Evolutionary conservation across 1,284 basidiomycete species (phyloP).

Genomic region (Mycosarcoma mackinlayi): DNA sequence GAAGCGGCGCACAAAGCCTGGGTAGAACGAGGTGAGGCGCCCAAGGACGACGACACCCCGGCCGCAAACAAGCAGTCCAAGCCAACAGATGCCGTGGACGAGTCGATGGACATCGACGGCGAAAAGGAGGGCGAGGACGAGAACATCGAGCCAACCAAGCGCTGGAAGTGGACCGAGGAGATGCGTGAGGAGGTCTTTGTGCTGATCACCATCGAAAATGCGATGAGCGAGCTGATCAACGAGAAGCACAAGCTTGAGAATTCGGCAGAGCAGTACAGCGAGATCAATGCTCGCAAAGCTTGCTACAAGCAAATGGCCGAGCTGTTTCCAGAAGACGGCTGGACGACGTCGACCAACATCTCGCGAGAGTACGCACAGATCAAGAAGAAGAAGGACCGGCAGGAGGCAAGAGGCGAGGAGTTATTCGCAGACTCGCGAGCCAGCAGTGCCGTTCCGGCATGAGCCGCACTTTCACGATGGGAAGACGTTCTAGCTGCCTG

Average conservation of each 20-base stretch:
- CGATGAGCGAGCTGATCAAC: constrained; percentile 62
- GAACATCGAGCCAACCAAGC: constrained; percentile 52
- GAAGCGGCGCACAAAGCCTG: constrained; percentile 50
- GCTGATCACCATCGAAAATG: constrained; percentile 64
- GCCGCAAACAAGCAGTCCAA: constrained; percentile 1
- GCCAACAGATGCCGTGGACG: constrained; percentile 5
- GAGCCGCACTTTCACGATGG: constrained; percentile 2
- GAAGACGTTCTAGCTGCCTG: constrained; percentile 5
- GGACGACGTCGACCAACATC: constrained; percentile 63
- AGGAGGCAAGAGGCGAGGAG: constrained; percentile 47
- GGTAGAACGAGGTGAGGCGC: constrained; percentile 45
- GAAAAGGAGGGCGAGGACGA: constrained; percentile 35
- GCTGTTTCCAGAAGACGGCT: constrained; percentile 60
- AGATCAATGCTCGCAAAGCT: constrained; percentile 63
- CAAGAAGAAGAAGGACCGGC: constrained; percentile 58
- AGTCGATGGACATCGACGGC: constrained; percentile 36
- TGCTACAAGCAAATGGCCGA: constrained; percentile 63
- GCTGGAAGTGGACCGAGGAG: constrained; percentile 63
- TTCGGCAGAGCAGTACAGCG: constrained; percentile 57
- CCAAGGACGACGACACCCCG: constrained; percentile 31
- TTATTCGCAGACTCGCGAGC: constrained; percentile 42
- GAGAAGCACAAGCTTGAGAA: constrained; percentile 65
- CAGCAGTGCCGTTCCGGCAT: constrained; percentile 34
- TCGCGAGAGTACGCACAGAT: constrained; percentile 58
- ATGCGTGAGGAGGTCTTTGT: constrained; percentile 63